Evolutionary conservation across 2,329 filamentous ascomycete genomes (phyloP), one percentile per base, ranked within the genome.

Genomic region (Thelonectria blattea): DNA sequence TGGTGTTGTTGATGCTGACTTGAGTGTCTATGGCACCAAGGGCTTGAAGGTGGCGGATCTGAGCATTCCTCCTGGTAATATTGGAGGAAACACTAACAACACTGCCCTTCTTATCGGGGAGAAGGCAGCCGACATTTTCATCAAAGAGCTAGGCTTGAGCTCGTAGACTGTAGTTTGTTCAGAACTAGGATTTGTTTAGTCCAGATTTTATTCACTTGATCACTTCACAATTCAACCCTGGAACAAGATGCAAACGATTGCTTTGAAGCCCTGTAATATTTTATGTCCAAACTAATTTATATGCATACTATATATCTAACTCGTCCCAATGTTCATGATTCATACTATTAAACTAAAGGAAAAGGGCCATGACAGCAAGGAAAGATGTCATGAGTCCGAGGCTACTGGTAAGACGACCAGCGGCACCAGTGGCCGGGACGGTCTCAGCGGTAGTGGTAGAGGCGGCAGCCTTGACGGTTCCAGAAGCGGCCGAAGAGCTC

Each of bases 71-170:
- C 76, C 77, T 0, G 52, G 61, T 22, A 81, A 81, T 12, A 75
- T 84, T 1, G 79, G 72, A 1, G 78, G 75, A 1, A 84, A 85
- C 58, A 84, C 82, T 1, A 79, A 80, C 47, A 81, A 79, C 41
- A 81, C 79, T 1, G 82, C 82, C 0, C 68, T 84, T 15, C 59
- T 79, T 15, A 71, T 85, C 32, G 82, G 82, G 2, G 82, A 85
- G 72, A 80, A 77, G 69, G 78, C 74, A 3, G 77, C 78, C 0
- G 76, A 77, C 58, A 78, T 80, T 42, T 72, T 80, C 17, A 73
- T 77, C 5, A 70, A 68, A 56, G 78, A 79, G 53, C 61, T 79
- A 2, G 72, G 73, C 6, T n/a, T 64, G 11, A 30, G 47, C 39
- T 20, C 9, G 39, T 42, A 46, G 42, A 30, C 27, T 30, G 27